Conservation (phyloP, 2,329 filamentous ascomycete genomes). For the Aspergillus quadrilineatus region DNA sequence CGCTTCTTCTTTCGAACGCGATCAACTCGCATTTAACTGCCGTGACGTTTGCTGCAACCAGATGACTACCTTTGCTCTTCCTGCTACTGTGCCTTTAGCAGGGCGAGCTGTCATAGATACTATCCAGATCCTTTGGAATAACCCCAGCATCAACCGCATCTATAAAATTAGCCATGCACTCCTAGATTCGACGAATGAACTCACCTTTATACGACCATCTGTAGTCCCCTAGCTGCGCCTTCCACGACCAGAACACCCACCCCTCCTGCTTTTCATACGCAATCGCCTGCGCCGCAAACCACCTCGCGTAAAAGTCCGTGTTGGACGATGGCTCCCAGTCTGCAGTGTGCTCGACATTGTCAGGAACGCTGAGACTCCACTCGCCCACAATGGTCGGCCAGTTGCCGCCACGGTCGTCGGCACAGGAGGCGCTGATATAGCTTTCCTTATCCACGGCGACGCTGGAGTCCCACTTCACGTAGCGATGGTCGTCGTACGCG, state of each 20-base stretch:
- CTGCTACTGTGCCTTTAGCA: neutral
- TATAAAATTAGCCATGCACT: conserved; percentile 44
- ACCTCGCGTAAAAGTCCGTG: conserved; percentile 55
- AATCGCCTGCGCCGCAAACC: conserved; percentile 58
- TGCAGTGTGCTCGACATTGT: conserved; percentile 46
- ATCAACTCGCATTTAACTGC: too few relatives aligned
- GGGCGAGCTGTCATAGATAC: conserved; percentile 2
- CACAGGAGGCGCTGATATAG: conserved; percentile 56
- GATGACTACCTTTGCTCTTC: too few relatives aligned
- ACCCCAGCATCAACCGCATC: conserved; percentile 43
- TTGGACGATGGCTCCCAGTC: conserved; percentile 48
- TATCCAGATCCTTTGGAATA: conserved; percentile 36
- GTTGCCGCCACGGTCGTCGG: conserved; percentile 45
- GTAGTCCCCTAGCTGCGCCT: conserved; percentile 45
- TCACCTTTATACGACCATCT: conserved; percentile 32
- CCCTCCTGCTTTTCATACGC: conserved; percentile 56
- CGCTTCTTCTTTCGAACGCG: too few relatives aligned
- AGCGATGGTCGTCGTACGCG: conserved; percentile 60
- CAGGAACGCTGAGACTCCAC: conserved; percentile 56
- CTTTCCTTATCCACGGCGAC: conserved; percentile 47
- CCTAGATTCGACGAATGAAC: neutral
- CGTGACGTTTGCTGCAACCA: too few relatives aligned
- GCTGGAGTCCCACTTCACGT: conserved; percentile 53
- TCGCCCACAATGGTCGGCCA: conserved; percentile 58
- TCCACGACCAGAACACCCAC: conserved; percentile 64